These are phyloP conservation scores for Ustilago curta DNA, from an alignment of 1,284 basidiomycete species.

Conservation along the genomic window DNA sequence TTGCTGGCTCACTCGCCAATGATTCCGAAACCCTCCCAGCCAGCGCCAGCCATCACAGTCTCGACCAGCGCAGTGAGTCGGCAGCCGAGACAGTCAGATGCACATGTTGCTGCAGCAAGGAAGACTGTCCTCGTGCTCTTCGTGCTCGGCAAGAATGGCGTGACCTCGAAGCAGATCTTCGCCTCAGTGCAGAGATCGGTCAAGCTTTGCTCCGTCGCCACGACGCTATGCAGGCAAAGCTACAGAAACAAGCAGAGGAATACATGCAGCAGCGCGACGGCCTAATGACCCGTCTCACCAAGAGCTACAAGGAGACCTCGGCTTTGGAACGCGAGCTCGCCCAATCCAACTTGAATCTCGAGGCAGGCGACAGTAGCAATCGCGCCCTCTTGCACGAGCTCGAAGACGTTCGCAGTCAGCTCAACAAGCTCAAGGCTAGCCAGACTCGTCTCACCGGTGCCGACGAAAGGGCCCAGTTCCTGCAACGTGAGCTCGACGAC, in stretches of 20 bases:
- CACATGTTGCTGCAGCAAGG: conserved; percentile 63
- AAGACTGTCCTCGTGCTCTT: conserved; percentile 56
- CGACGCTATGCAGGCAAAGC: conserved; percentile 82
- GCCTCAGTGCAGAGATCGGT: conserved; percentile 81
- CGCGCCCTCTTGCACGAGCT: conserved; percentile 81
- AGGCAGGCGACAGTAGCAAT: conserved; percentile 82
- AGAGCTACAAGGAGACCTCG: conserved; percentile 57
- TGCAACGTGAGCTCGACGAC: conserved; percentile 79
- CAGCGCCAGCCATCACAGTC: conserved; percentile 35
- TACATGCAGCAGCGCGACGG: conserved; percentile 61
- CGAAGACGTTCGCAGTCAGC: conserved; percentile 78
- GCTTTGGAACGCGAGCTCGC: conserved; percentile 76
- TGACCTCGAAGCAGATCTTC: conserved; percentile 66
- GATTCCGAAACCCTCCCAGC: conserved; percentile 12
- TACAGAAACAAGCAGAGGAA: conserved; percentile 66
- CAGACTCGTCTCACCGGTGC: conserved; percentile 76
- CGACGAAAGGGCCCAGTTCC: conserved; percentile 25
- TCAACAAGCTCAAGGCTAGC: conserved; percentile 78
- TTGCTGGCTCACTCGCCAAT: conserved; percentile 17
- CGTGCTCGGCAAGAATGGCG: conserved; percentile 62
- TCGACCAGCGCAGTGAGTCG: conserved; percentile 36
- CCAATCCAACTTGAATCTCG: conserved; percentile 83
- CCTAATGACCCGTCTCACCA: conserved; percentile 57
- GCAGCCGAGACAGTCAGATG: conserved; percentile 23
- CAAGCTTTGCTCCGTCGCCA: conserved; percentile 87